These are phyloP conservation scores for Aspergillus taichungensis DNA, from an alignment of 495 filamentous ascomycete species.

Conservation along the genomic window DNA sequence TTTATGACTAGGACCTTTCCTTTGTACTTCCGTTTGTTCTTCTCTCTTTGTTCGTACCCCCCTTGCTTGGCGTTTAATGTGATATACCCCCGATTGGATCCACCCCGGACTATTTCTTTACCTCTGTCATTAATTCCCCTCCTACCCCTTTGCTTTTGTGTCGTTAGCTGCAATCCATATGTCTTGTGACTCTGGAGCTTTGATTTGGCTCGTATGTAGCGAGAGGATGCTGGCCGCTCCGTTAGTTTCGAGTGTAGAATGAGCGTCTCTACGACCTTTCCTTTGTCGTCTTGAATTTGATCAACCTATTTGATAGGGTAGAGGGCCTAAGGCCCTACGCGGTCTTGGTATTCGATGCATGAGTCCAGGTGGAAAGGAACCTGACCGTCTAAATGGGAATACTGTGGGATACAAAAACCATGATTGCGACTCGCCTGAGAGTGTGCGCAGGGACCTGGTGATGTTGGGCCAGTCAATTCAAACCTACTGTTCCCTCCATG, in stretches of 20 bases:
- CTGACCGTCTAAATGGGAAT: too few relatives aligned
- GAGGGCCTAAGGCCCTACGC: too few relatives aligned
- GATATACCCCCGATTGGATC: constrained; percentile 38
- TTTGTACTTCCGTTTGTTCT: constrained; percentile 5
- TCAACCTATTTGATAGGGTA: too few relatives aligned
- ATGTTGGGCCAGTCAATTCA: too few relatives aligned
- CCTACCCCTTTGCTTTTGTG: not conserved
- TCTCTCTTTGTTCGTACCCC: constrained; percentile 9
- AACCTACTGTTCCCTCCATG: too few relatives aligned
- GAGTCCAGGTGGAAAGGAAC: too few relatives aligned
- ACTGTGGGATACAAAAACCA: too few relatives aligned
- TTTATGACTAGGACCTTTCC: not conserved
- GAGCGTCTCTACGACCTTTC: not conserved
- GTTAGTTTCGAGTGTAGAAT: not conserved
- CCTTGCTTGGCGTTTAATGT: constrained; percentile 33
- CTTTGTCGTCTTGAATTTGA: too few relatives aligned
- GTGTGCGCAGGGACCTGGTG: too few relatives aligned
- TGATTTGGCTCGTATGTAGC: not conserved
- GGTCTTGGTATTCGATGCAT: too few relatives aligned
- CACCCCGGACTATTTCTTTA: constrained; percentile 7
- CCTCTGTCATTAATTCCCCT: constrained; percentile 4
- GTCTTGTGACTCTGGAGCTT: not conserved
- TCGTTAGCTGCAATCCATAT: not conserved
- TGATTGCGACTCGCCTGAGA: too few relatives aligned
- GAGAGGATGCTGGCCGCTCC: not conserved